These are phyloP conservation scores for Geoglossum cookeanum DNA, from an alignment of 2,329 filamentous ascomycete genomes.

Conservation along the genomic window DNA sequence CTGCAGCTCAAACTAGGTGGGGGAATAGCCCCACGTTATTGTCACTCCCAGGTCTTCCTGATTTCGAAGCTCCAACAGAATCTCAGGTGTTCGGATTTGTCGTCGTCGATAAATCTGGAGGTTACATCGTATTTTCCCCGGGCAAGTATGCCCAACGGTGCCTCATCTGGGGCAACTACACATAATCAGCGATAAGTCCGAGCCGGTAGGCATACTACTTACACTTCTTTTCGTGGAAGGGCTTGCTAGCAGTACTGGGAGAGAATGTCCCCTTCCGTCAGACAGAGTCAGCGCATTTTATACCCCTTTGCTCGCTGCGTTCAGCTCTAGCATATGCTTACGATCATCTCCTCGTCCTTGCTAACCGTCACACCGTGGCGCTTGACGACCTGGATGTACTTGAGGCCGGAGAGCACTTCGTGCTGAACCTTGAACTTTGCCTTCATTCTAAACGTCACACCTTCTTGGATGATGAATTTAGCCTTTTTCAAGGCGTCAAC, in stretches of 20 bases:
- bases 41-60: constrained; percentile 70
- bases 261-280: constrained; percentile 61
- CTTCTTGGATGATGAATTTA: constrained; percentile 96
- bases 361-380: constrained; percentile 68
- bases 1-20: background rate
- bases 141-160: constrained; percentile 74
- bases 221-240: constrained; percentile 83
- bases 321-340: constrained; percentile 19
- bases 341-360: constrained; percentile 98
- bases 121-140: constrained; percentile 79
- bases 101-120: constrained; percentile 88
- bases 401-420: constrained; percentile 82
- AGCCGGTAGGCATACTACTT: constrained; percentile 23
- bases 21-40: background rate
- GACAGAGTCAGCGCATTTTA: background rate
- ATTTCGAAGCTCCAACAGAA: constrained; percentile 98
- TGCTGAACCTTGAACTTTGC: constrained; percentile 91
- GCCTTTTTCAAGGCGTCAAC: constrained; percentile 67
- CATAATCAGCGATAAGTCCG: background rate
- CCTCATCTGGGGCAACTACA: constrained; percentile 74
- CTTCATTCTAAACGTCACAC: constrained; percentile 83
- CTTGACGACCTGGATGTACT: constrained; percentile 91
- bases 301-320: background rate
- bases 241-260: constrained; percentile 76
- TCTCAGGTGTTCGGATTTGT: constrained; percentile 71